These are phyloP conservation scores for Epicoccum nigrum DNA, from an alignment of 2,329 filamentous ascomycete genomes.

Conservation along the genomic window DNA sequence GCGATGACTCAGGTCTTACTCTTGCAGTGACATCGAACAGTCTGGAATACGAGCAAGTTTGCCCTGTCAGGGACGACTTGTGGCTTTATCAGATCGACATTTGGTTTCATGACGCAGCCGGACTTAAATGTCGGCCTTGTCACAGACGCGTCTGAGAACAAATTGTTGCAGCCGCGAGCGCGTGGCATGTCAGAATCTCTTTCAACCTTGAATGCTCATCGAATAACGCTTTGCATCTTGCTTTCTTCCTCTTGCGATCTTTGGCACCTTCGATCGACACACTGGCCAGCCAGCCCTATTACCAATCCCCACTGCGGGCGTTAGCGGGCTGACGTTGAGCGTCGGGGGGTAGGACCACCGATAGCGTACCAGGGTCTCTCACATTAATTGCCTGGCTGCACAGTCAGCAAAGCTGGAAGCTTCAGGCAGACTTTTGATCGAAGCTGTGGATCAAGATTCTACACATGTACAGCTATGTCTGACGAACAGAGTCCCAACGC, in stretches of 20 bases:
- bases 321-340: constrained; percentile 10
- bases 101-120: constrained; percentile 8
- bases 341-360: constrained; percentile 12
- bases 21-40: background rate
- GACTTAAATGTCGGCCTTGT: constrained; percentile 8
- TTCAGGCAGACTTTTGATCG: background rate
- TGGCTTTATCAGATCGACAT: constrained; percentile 7
- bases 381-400: constrained; percentile 2
- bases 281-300: constrained; percentile 2
- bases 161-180: background rate
- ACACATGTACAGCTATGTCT: constrained; percentile 27
- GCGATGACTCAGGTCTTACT: constrained; percentile 6
- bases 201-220: background rate
- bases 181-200: background rate
- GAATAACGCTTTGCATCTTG: too few species aligned
- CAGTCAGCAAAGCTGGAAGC: background rate
- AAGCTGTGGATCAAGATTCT: background rate
- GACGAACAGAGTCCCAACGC: constrained; percentile 29
- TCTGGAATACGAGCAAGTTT: constrained; percentile 4
- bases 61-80: background rate
- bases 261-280: constrained; percentile 6
- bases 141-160: background rate
- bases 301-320: constrained; percentile 13
- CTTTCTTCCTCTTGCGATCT: background rate
- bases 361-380: constrained; percentile 13